These are phyloP conservation scores for Fallopia convolvulus DNA, from an alignment of 148 eudicot genomes.

Conservation along the genomic window DNA sequence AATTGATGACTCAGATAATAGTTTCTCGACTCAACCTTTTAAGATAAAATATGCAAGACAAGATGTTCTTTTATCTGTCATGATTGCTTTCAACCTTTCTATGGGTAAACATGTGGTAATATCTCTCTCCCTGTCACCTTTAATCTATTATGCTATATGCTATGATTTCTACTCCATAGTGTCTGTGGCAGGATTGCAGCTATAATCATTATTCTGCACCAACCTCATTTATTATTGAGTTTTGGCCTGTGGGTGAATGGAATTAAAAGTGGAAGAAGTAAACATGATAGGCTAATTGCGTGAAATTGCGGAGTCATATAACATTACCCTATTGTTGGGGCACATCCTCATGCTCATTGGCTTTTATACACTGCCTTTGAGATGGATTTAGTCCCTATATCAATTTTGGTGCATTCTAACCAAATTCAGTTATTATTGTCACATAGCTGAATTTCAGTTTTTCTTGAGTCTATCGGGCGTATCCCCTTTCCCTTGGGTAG, in stretches of 20 bases:
- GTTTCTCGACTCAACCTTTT: conserved; percentile 90
- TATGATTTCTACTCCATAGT: background rate
- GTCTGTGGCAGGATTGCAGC: background rate
- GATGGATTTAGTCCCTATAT: too few relatives aligned
- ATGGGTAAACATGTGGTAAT: conserved; percentile 62
- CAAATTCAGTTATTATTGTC: too few relatives aligned
- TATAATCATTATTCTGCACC: background rate
- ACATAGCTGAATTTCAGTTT: too few relatives aligned
- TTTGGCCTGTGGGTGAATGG: background rate
- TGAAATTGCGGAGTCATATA: background rate
- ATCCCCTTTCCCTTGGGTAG: too few relatives aligned
- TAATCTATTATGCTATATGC: background rate
- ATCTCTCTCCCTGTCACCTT: conserved; percentile 2
- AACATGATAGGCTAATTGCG: background rate
- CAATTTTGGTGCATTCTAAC: too few relatives aligned
- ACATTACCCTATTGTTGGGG: background rate
- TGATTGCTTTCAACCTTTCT: conserved; percentile 80
- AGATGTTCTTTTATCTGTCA: conserved; percentile 79
- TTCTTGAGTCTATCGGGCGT: too few relatives aligned
- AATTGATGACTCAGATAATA: conserved; percentile 88
- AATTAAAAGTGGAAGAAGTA: background rate
- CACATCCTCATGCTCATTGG: too few relatives aligned
- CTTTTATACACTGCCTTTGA: too few relatives aligned
- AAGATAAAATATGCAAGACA: conserved; percentile 95
- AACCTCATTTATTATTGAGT: background rate